Evolutionary conservation across 495 filamentous ascomycete species (phyloP).

Genomic region (Pseudevernia furfuracea): DNA sequence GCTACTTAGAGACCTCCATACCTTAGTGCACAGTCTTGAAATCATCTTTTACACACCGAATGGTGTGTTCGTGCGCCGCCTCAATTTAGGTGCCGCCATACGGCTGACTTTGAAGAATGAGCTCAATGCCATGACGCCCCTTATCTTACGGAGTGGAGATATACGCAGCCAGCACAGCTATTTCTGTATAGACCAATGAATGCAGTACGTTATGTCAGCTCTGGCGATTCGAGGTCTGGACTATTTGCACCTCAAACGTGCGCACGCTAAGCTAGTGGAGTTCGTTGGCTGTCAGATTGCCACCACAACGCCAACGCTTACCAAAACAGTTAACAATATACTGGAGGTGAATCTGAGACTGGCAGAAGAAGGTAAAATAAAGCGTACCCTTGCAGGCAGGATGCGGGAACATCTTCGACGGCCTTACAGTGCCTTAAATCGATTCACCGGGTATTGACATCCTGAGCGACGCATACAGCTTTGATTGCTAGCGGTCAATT

Average conservation of each 20-base stretch:
- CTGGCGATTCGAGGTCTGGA: not conserved
- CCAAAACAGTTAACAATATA: not conserved
- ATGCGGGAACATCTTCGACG: not conserved
- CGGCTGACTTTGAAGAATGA: not conserved
- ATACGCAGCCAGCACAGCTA: not conserved
- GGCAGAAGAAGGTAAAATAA: not conserved
- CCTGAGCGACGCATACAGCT: not conserved
- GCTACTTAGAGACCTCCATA: not conserved
- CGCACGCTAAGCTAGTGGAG: constrained; percentile 5
- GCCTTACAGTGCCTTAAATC: not conserved
- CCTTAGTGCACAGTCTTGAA: not conserved
- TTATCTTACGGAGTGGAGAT: not conserved
- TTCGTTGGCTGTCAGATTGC: constrained; percentile 5
- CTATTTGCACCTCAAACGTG: not conserved
- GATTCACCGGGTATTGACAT: not conserved
- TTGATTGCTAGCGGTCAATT: not conserved
- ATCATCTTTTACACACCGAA: no score
- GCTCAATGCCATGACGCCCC: not conserved
- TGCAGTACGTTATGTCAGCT: not conserved
- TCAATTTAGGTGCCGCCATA: not conserved
- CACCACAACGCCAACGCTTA: constrained; percentile 1
- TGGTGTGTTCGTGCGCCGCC: not conserved
- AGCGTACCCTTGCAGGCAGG: not conserved
- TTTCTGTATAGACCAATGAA: not conserved
- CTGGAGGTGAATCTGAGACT: not conserved